Evolutionary conservation across 1,284 basidiomycete species (phyloP), one percentile per base, ranked within the genome.

Genomic region (Ceratobasidium sp.): DNA sequence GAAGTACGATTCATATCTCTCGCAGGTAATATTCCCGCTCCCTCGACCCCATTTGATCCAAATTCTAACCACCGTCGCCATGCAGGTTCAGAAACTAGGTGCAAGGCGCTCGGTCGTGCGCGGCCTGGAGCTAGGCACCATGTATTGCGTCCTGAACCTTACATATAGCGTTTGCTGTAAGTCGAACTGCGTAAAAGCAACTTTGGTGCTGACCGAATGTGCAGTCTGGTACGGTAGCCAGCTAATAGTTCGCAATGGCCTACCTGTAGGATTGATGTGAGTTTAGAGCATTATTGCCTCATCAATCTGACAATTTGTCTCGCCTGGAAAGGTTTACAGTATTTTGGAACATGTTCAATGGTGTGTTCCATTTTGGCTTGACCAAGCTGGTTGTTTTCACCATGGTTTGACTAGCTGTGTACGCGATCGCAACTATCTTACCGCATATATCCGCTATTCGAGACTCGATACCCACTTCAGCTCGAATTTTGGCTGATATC

Each of bases 41-140:
- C n/a, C n/a, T n/a, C n/a, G n/a, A n/a, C n/a, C n/a, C n/a, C n/a
- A n/a, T n/a, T n/a, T n/a, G n/a, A n/a, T n/a, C n/a, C n/a, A n/a
- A n/a, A n/a, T n/a, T n/a, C n/a, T n/a, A n/a, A n/a, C n/a, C n/a
- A n/a, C n/a, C n/a, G n/a, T n/a, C n/a, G n/a, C n/a, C n/a, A n/a
- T 14, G 29, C 80, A 81, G 8, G 77, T 84, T 51, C 77, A 81
- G 29, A 79, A 77, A 37, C 76, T 81, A 13, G 80, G 81, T 22
- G 79, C 74, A 51, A 77, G 77, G 72, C 80, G 80, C n/a, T 78
- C 78, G 0, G 51, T 74, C 6, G 74, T 78, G 29, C 77, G 79
- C 19, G 79, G 78, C 1, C 31, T 79, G 8, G 79, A 81, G 51
- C 75, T 79, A 39, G 76, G 78, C 16, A 79, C 53, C 54, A 79